Percentiles rank a stretch among this genome's conserved stretches.
Evolutionary conservation across 148 eudicot species (phyloP).

Genomic region (Nyssa sinensis): DNA sequence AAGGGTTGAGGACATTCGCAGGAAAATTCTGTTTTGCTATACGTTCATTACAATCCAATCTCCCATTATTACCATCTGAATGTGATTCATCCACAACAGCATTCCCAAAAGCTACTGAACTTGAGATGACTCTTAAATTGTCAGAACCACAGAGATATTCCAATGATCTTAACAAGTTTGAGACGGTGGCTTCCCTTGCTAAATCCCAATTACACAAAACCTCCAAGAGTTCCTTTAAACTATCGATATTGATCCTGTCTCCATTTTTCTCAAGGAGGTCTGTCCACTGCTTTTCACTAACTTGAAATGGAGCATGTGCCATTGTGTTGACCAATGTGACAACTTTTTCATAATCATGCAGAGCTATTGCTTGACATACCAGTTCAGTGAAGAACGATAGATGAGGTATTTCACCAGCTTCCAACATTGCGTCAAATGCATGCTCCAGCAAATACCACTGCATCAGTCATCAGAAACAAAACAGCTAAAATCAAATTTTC

Average conservation of each 20-base stretch:
- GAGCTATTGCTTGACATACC: slow-evolving; percentile 49
- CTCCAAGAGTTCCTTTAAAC: slow-evolving; percentile 43
- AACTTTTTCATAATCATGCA: slow-evolving; percentile 49
- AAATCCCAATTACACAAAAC: slow-evolving; percentile 25
- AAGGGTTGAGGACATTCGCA: neutral
- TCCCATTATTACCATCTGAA: neutral
- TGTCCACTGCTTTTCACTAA: slow-evolving; percentile 63
- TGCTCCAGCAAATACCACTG: slow-evolving; percentile 86
- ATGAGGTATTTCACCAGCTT: slow-evolving; percentile 77
- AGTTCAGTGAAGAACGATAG: slow-evolving; percentile 64
- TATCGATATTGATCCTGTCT: slow-evolving; percentile 44
- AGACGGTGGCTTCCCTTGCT: slow-evolving; percentile 49
- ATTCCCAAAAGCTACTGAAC: neutral
- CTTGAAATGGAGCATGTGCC: slow-evolving; percentile 79
- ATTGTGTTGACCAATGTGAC: slow-evolving; percentile 43
- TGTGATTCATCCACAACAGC: neutral
- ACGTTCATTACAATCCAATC: slow-evolving; percentile 12
- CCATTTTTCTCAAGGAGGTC: slow-evolving; percentile 55
- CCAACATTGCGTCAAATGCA: slow-evolving; percentile 68
- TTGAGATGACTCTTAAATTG: slow-evolving; percentile 10
- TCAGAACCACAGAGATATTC: slow-evolving; percentile 36
- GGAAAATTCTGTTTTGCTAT: neutral
- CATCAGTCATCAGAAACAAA: slow-evolving; percentile 15
- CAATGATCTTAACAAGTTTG: slow-evolving; percentile 55
- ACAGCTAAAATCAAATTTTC: neutral